Evolutionary conservation across 139 green algal genomes (phyloP), one percentile per base, ranked within the genome.

Genomic region (Pseudopediastrum boryanum): DNA sequence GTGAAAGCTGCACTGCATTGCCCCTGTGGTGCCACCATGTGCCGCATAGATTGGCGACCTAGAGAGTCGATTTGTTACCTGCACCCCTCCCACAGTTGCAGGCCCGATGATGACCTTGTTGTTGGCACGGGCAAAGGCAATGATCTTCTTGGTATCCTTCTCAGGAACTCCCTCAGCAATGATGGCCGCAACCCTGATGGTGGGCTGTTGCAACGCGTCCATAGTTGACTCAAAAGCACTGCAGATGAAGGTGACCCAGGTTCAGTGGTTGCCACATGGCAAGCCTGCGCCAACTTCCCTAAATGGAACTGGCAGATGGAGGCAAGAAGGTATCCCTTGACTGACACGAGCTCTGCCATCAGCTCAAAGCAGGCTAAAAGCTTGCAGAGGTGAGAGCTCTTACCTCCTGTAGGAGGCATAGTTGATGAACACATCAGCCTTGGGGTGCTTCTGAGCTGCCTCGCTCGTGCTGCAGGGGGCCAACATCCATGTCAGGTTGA

Each of bases 81-180:
- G 90, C 62, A 98, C 85, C 4, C 94, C 95, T 36, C 95, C 94
- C 27, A 98, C 94, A 29, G 95, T 98, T 38, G 95, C 95, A 2
- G 95, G 95, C 1, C 95, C 95, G 12, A 98, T 92, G 77, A 98
- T 87, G 72, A 97, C 85, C 85, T 98, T 98, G 89, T 95, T 94
- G 90, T 94, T 85, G 27, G 82, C 69, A 9, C 80, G 74, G 1
- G 93, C 93, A 52, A 91, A 94, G 0, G 93, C 89, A 41, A 97
- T 95, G 23, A 97, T 85, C 59, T 84, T 71, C 86, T 98, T 98
- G 72, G 95, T 93, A 84, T 98, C 93, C 36, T 82, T 81, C 84
- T 98, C 95, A 4, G 95, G 95, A 62, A 98, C 94, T 27, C 95
- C 95, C 88, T 98, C 95, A 16, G 95, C 95, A 76, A 98, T 98